Evolutionary conservation across 257 asterid genomes (phyloP), one percentile per base, ranked within the genome.

Genomic region (Lantana camara): DNA sequence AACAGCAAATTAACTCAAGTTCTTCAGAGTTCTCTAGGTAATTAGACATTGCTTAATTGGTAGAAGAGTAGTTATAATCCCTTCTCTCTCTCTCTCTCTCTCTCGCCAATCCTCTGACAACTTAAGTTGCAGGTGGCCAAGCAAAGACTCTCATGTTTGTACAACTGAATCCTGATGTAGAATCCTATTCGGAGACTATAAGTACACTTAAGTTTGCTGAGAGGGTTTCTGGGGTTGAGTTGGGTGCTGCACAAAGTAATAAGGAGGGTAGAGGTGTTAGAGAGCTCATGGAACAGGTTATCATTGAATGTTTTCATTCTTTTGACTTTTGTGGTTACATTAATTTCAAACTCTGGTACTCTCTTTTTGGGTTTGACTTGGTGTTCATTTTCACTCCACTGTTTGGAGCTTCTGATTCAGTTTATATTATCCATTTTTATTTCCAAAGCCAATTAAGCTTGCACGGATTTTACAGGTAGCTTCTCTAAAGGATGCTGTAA

Each of bases 131-230:
- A 92, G 98, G 97, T 52, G 97, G 98, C 49, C 97, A 90, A 82
- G 97, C 98, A 44, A 92, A 92, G 82, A 90, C 98, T 19, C 90
- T 92, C 11, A 92, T 92, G 98, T 89, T 92, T 78, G 96, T 92
- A 19, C 98, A 92, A 72, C 82, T 89, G 45, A 92, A 92, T 82
- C 98, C 98, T 21, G 98, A 92, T 49, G 93, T 82, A 16, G 97
- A 92, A 60, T 92, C 98, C 48, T 92, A 83, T 51, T 80, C 93
- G 17, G 98, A 92, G 81, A 85, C 95, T 63, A 59, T 87, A 74
- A 92, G 98, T 59, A 92, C 98, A 20, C 74, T 92, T 66, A 92
- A 92, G 76, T 92, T 92, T 82, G 96, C 98, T 11, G 97, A 92
- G 84, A 79, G 98, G 77, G 98, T 90, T 49, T 92, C 98, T 63